Evolutionary conservation across 2,329 filamentous ascomycete species (phyloP).

Genomic region (Penicillium aurantiogriseum): DNA sequence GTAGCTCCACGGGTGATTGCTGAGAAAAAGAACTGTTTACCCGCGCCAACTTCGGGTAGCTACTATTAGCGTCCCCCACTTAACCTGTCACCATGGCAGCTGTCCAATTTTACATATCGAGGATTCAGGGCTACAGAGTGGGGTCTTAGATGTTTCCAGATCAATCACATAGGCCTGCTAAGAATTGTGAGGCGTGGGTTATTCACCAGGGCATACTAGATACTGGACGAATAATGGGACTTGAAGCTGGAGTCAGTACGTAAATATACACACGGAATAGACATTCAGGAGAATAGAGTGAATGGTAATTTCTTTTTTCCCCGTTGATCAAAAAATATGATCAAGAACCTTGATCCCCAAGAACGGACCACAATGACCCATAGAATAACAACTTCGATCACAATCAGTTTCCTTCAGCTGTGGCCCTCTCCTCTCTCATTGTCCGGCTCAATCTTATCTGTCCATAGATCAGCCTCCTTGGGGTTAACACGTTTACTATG

Average conservation of each 20-base stretch:
- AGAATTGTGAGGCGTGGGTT: not conserved
- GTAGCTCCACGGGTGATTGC: not conserved
- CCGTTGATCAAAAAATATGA: not conserved
- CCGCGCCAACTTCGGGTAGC: conserved; percentile 1
- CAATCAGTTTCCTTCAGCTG: not conserved
- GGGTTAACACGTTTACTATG: conserved; percentile 56
- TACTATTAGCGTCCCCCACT: not conserved
- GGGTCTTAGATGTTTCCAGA: not conserved
- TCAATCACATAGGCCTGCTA: not conserved
- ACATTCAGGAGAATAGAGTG: not conserved
- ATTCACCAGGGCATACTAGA: not conserved
- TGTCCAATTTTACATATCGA: not conserved
- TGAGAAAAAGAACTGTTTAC: not conserved
- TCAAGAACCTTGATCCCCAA: not conserved
- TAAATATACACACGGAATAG: not conserved
- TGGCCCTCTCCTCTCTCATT: not conserved
- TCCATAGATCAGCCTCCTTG: conserved; percentile 64
- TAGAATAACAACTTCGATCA: not conserved
- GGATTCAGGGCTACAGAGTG: not conserved
- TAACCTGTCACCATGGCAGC: not conserved
- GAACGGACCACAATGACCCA: not conserved
- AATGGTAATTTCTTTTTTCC: not conserved
- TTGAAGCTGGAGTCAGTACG: not conserved
- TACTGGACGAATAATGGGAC: not conserved
- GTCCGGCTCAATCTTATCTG: conserved; percentile 21